Base-by-base conservation (phyloP, 2,329 filamentous ascomycete genomes). In the Aspergillus sp. region DNA sequence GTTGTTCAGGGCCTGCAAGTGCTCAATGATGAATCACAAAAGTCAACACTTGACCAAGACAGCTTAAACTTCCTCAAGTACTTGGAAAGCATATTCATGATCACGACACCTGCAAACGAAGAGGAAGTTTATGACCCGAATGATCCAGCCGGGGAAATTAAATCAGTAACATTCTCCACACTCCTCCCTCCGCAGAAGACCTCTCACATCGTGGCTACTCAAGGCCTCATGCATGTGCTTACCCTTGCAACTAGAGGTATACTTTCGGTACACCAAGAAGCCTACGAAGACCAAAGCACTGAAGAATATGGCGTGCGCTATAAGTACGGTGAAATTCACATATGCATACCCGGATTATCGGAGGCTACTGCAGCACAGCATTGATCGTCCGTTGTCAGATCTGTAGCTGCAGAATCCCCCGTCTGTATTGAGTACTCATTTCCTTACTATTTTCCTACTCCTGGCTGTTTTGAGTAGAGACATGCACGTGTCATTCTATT, bases 201-300 rank as follows among this genome's bases (percentile, higher is more conserved):
- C 30, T 80, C 73, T 45, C 82, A 80, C 38, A 78, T 85, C 30
- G 87, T 91, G 12, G 90, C 89, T 8, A 87, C 90, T 2, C 90
- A 92, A 72, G 91, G 87, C 0, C 89, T 91, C 71, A 86, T 90
- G 77, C 90, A 95, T 72, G 82, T 91, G 2, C 82, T 96, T 13
- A 82, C 84, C 10, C 81, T 95, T 47, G 88, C 86, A 5, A 91
- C 87, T 2, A 91, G 88, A 75, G 83, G 83, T 2, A 74, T 84
- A 58, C 77, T 94, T 48, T 72, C 77, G 17, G 86, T 93, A 5
- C 76, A 83, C 63, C 92, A 96, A 75, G 75, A 77, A 38, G 67
- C 70, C 0, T 82, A 80, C 57, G 76, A 74, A 7, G 73, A 79
- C 55, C 47, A 55, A 4, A 71, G 67, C 38, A 64, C 39, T 12